Base-by-base conservation (phyloP, 495 filamentous ascomycete genomes). In the Antarctomyces pellizariae region DNA sequence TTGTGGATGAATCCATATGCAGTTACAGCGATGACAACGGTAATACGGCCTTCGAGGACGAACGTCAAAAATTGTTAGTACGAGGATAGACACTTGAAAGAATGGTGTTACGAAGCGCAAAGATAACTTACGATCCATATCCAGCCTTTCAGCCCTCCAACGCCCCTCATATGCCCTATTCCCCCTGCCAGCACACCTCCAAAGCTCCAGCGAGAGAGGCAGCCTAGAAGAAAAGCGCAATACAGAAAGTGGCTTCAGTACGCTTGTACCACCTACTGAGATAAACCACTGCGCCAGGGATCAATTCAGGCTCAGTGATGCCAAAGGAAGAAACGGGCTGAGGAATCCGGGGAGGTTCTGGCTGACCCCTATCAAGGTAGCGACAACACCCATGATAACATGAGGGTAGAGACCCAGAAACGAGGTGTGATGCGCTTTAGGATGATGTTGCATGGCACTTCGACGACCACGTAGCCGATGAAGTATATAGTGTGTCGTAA, bases 191-290 rank as follows among this genome's bases (percentile, higher is more conserved):
- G 46, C 18, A 80, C 59, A 1, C 76, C 76, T 29, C 76, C 76
- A 43, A 83, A 0, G 76, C 75, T 20, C 76, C 76, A 1, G 75
- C 74, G 7, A 83, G 48, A 3, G 71, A 69, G 0, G 73, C 71
- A 7, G 70, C 66, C 29, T 64, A 67, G 33, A 80, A 79, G 47
- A 84, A 82, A 1, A 82, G 48, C 6, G 74, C 67, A 19, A 82
- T 61, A 0, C 75, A 66, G 38, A 67, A 76, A 41, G 42, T 21
- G 30, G 59, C 57, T 41, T 82, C 75, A 15, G 60, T 61, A 10
- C 74, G 54, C 38, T 71, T 72, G 33, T 83, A 84, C 69, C 76
- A 82, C 69, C 78, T 78, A 1, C 69, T 74, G n/a, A 84, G 56
- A 38, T 79, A 79, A 43, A 72, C 82, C 1, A 78, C 73, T 0